Base-by-base conservation (phyloP, 352 stramenopile species). In the Phytopythium kandeliae region DNA sequence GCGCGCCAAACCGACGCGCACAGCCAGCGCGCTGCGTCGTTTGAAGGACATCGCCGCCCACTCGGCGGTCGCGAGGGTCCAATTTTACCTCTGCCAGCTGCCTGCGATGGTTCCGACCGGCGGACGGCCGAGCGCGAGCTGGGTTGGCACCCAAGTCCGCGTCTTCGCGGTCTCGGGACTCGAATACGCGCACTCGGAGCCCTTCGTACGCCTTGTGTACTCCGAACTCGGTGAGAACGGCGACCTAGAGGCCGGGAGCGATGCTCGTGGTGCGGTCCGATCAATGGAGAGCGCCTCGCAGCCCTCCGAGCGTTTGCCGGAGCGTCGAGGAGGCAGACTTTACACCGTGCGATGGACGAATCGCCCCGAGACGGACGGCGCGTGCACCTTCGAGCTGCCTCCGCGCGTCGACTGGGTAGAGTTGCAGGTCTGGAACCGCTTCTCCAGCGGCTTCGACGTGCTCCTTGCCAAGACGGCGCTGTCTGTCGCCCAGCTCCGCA, bases 371-470 rank as follows among this genome's bases (percentile, higher is more conserved):
- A 11, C 12, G 30, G 4, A 5, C 17, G 28, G 19, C 0, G 28
- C 19, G 38, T 48, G 54, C 54, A 40, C 22, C 5, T 66, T 66
- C 34, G 52, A 67, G 37, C 43, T 81, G 17, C 70, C 72, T 11
- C n/a, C 60, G 0, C 57, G 40, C 8, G 57, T 75, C 9, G 49
- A 81, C 13, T 76, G 49, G 52, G 49, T 87, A 47, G 69, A 87
- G 36, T 38, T 87, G 3, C 71, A 89, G 51, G 45, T 85, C 16
- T 89, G 78, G 78, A 87, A 87, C 53, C 63, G 55, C 4, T 86
- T 87, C 44, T 52, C 61, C 19, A 76, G 58, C 12, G 74, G 71
- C 15, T 68, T 86, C 41, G 67, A 79, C 21, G 69, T 86, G 4
- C 83, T 84, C 33, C 60, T 89, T 0, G 75, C 71, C 0, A 62